Percentiles rank a stretch among this genome's conserved stretches.
phyloP scores from a whole-genome alignment of 2,329 filamentous ascomycete species.

The Exserohilum rostratum region DNA sequence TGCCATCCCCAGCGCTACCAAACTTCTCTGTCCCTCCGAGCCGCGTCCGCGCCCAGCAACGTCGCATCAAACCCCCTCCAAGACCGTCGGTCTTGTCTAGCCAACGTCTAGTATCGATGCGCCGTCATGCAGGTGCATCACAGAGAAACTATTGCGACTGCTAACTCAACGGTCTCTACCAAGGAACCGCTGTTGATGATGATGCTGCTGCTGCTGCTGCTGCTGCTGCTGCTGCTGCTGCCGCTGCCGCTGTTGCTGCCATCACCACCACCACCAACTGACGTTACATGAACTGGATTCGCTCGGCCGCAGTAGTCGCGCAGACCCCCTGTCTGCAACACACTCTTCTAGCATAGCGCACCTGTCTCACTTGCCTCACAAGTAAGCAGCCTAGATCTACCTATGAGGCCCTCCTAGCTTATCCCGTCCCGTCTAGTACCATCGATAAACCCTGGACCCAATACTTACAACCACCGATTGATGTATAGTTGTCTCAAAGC shows the following conservation, averaged over 20 bases:
- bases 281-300: constrained; percentile 15
- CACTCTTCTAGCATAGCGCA: background rate
- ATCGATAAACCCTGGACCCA: background rate
- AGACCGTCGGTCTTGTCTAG: constrained; percentile 20
- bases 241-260: background rate
- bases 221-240: background rate
- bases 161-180: constrained; percentile 14
- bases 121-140: constrained; percentile 21
- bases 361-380: constrained; percentile 2
- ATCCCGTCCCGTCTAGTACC: background rate
- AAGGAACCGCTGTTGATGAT: no score
- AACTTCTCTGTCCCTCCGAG: background rate
- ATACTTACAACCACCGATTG: background rate
- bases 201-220: no score
- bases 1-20: constrained; percentile 13
- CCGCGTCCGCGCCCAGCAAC: constrained; percentile 18
- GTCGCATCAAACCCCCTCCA: constrained; percentile 27
- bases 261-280: constrained; percentile 3
- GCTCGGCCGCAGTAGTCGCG: constrained; percentile 34
- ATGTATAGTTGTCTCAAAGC: constrained; percentile 24
- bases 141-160: constrained; percentile 24
- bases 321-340: constrained; percentile 18
- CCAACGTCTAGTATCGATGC: constrained; percentile 16
- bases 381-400: constrained; percentile 2
- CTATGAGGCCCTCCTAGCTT: constrained; percentile 8